Evolutionary conservation across 2,329 filamentous ascomycete genomes (phyloP).

Genomic region (Cytospora schulzeri): DNA sequence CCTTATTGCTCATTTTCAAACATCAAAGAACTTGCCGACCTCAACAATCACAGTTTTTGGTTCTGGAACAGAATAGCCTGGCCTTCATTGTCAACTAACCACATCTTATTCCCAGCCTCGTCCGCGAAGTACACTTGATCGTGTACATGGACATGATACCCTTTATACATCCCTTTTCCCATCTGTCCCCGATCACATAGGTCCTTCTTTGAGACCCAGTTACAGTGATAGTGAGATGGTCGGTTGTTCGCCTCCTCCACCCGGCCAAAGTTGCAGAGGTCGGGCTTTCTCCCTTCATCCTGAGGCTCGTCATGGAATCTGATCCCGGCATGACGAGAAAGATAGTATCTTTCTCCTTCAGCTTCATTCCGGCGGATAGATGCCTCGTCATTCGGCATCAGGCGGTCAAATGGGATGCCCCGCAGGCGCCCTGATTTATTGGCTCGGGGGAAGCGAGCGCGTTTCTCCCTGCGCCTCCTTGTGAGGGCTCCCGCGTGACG

Average conservation of each 20-base stretch:
- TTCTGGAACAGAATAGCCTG: conserved; percentile 1
- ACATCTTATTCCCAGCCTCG: not conserved
- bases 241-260: not conserved
- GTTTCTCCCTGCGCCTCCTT: not conserved
- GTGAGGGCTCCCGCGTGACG: not conserved
- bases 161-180: not conserved
- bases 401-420: not conserved
- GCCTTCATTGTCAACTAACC: conserved; percentile 2
- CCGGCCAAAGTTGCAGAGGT: not conserved
- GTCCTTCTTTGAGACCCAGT: conserved; percentile 1
- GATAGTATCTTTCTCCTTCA: not conserved
- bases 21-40: no score
- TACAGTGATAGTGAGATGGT: not conserved
- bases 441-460: not conserved
- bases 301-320: not conserved
- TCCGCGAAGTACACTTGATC: not conserved
- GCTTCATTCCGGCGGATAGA: not conserved
- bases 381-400: not conserved
- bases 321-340: not conserved
- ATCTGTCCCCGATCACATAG: not conserved
- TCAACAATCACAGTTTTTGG: not conserved
- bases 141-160: not conserved
- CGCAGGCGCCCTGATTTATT: not conserved
- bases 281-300: not conserved
- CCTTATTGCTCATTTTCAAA: no score